Conservation (phyloP, 179 eudicot genomes). For the Patellifolia procumbens region DNA sequence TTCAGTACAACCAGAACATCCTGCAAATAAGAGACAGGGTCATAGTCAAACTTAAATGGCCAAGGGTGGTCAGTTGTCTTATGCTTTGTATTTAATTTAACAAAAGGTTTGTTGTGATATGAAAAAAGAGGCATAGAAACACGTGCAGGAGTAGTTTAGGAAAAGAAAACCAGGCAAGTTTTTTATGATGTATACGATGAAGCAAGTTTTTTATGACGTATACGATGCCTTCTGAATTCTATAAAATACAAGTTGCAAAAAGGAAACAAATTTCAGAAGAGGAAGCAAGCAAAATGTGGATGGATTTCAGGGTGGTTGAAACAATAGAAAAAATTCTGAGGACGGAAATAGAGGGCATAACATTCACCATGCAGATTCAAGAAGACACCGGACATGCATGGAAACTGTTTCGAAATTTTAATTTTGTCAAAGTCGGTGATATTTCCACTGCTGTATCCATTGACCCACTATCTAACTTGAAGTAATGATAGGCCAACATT, state of each 20-base stretch:
- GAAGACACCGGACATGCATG: not conserved
- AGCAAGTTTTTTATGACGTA: too few species aligned
- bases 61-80: not conserved
- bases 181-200: too few species aligned
- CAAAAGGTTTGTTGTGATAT: too few species aligned
- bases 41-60: not conserved
- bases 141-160: not conserved
- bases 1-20: conserved; percentile 65
- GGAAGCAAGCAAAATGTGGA: not conserved
- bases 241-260: too few species aligned
- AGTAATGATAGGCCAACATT: too few species aligned
- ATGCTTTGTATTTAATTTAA: not conserved
- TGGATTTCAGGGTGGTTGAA: not conserved
- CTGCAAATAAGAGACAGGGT: conserved; percentile 36
- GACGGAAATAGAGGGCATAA: not conserved
- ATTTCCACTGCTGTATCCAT: not conserved
- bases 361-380: not conserved
- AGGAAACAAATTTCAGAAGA: not conserved
- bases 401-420: not conserved
- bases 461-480: too few species aligned
- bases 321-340: not conserved
- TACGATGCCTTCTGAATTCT: not conserved
- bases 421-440: not conserved
- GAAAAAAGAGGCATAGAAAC: not conserved
- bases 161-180: not conserved